Evolutionary conservation across 176 grass and related monocot genomes (phyloP).

Genomic region (Oryza meridionalis): DNA sequence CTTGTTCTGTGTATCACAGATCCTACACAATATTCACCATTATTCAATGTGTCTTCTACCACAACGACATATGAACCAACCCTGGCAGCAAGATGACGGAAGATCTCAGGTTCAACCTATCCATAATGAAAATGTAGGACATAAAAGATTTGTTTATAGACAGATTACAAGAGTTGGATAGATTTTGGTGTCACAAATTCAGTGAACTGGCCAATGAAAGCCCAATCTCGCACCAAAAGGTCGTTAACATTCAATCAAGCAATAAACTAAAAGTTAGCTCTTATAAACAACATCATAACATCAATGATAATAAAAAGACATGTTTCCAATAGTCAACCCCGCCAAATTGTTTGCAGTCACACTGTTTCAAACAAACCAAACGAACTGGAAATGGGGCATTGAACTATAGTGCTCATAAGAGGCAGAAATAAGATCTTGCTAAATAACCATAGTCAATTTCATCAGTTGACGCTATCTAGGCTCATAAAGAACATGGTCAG

Average conservation of each 20-base stretch:
- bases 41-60: too few relatives aligned
- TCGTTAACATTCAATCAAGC: constrained; percentile 46
- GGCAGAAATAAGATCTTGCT: background rate
- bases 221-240: too few relatives aligned
- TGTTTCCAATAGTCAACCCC: background rate
- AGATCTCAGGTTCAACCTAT: too few relatives aligned
- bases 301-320: background rate
- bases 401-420: background rate
- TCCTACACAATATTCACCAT: too few relatives aligned
- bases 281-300: background rate
- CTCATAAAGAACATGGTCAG: background rate
- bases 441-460: background rate
- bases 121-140: too few relatives aligned
- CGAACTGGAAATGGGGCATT: background rate
- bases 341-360: background rate
- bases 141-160: too few relatives aligned
- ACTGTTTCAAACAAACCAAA: background rate
- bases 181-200: too few relatives aligned
- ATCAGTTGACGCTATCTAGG: background rate
- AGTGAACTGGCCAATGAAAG: too few relatives aligned
- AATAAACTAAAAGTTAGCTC: constrained; percentile 10
- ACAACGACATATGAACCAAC: too few relatives aligned
- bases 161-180: too few relatives aligned
- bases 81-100: too few relatives aligned
- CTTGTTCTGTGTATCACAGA: too few relatives aligned